Base-by-base conservation (phyloP, 2,329 filamentous ascomycete genomes). In the Acarospora socialis region DNA sequence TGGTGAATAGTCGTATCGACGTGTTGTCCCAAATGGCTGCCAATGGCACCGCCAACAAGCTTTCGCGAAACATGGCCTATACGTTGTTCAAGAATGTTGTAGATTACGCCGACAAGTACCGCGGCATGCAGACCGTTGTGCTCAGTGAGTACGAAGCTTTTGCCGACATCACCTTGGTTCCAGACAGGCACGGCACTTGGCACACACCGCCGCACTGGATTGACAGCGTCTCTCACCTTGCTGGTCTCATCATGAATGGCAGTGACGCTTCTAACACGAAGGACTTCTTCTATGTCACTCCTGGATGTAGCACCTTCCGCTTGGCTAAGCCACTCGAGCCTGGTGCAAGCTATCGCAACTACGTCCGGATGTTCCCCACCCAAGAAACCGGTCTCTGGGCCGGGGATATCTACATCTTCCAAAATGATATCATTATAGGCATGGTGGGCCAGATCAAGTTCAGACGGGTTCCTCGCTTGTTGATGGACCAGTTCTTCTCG, bases 401-500 rank as follows among this genome's bases (percentile, higher is more conserved):
- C 1, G 59, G 59, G 13, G 58, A 61, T 34, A 48, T 60, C 3
- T 58, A 55, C 32, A 45, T 59, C 12, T 33, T 59, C 2, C 50
- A 55, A 8, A 46, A 51, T 5, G 43, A 43, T 4, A 35, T 27
- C 1, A 45, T 59, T 10, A 37, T 59, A 1, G 57, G 51, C 2
- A 37, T 52, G 29, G 44, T 56, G 2, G 47, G 41, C 3, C 46
- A 45, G 2, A 37, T 50, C 19, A 32, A 48, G 36, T 63, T 64
- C 46, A 49, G 54, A 10, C 44, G 46, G 5, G 52, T 50, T 26
- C 56, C 54, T 4, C 44, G 55, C 9, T 37, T 55, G 7, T 39
- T 62, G 21, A 46, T 62, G 3, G 47, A 46, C 23, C 50, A 49
- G 1, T 60, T 63, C 46, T 60, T 62, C 45, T 55, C 52, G 5